phyloP scores from a whole-genome alignment of 2,329 filamentous ascomycete genomes.

The Penicillium sclerotiorum region DNA sequence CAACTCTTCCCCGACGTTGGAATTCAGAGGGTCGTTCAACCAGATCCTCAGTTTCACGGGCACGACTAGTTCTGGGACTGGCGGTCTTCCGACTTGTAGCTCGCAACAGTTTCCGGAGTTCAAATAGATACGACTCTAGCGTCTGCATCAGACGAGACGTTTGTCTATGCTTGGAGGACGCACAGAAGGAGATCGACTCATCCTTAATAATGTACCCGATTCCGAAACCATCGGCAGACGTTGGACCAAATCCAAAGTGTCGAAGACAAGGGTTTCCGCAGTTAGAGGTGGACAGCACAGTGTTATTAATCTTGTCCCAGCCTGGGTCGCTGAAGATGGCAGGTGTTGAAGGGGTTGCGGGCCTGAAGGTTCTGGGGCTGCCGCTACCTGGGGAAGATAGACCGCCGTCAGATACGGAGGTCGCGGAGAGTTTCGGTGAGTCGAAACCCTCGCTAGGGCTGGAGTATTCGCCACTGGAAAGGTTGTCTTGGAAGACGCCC shows the following conservation, averaged over 20 bases:
- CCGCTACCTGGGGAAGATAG: conserved; percentile 35
- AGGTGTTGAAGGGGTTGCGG: conserved; percentile 57
- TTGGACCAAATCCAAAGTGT: conserved; percentile 96
- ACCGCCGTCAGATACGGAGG: conserved; percentile 42
- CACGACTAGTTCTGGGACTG: conserved; percentile 58
- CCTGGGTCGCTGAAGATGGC: conserved; percentile 82
- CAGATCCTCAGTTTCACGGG: conserved; percentile 60
- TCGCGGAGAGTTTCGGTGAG: conserved; percentile 38
- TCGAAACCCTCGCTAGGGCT: conserved; percentile 53
- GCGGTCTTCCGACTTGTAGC: conserved; percentile 63
- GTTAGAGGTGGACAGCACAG: conserved; percentile 95
- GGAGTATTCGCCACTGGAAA: conserved; percentile 66
- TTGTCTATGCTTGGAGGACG: conserved; percentile 89
- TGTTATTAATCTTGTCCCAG: conserved; percentile 95
- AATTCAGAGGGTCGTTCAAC: conserved; percentile 44
- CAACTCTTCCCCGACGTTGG: conserved; percentile 71
- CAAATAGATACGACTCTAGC: conserved; percentile 84
- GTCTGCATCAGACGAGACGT: conserved; percentile 88
- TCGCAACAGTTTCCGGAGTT: conserved; percentile 81
- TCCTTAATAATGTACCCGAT: conserved; percentile 99
- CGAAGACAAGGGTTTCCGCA: conserved; percentile 93
- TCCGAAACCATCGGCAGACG: conserved; percentile 89
- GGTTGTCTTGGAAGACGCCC: conserved; percentile 54
- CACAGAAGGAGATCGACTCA: conserved; percentile 85
- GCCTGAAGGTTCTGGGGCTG: conserved; percentile 59